A percentile compares a stretch with the other conserved stretches of the same genome.
phyloP scores from a whole-genome alignment of 2,329 filamentous ascomycete genomes.

The Calonectria pteridis region DNA sequence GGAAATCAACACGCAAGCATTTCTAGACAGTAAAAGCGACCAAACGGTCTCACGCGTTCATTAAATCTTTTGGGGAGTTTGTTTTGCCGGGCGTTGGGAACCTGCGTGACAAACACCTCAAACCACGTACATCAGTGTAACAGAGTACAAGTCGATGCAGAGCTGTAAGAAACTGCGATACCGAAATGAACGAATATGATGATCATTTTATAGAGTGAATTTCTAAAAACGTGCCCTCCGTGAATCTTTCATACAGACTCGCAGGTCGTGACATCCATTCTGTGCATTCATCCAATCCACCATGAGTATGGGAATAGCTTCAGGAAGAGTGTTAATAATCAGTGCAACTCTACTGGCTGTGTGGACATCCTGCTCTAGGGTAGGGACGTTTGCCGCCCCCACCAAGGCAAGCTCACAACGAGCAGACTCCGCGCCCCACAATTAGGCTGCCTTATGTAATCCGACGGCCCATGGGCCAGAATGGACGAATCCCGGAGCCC shows the following conservation, averaged over 20 bases:
- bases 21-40: neutral
- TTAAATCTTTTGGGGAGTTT: neutral
- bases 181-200: neutral
- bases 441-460: slow-evolving; percentile 41
- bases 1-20: neutral
- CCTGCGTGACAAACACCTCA: neutral
- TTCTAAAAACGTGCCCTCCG: neutral
- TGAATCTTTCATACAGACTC: neutral
- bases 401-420: slow-evolving; percentile 2
- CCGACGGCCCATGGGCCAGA: slow-evolving; percentile 26
- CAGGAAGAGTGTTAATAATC: slow-evolving; percentile 30
- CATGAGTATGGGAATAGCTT: slow-evolving; percentile 28
- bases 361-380: neutral
- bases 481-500: slow-evolving; percentile 26
- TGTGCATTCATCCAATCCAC: neutral
- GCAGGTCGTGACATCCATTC: neutral
- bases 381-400: slow-evolving; percentile 16
- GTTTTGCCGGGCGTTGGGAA: neutral
- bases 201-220: neutral
- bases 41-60: neutral
- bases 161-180: neutral
- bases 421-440: neutral
- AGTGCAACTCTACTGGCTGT: slow-evolving; percentile 32
- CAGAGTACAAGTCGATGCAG: neutral
- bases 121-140: neutral